These are phyloP conservation scores for Diaporthe eres DNA, from an alignment of 2,329 filamentous ascomycete genomes.

Conservation along the genomic window DNA sequence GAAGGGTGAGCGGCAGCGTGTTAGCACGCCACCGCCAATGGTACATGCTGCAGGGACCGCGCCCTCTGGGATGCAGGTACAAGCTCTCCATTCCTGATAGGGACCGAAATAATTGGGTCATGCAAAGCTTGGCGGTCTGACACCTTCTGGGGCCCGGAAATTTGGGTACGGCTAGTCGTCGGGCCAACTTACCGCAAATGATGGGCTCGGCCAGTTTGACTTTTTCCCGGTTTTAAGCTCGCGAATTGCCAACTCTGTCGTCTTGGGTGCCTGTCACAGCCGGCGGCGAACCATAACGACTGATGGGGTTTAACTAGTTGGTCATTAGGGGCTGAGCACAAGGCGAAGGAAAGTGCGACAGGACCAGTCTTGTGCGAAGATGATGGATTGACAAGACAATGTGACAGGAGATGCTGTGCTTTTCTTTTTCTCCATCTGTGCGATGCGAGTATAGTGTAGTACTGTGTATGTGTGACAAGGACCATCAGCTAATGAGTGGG, in stretches of 20 bases:
- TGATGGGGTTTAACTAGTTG: not conserved
- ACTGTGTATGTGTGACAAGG: conserved; percentile 8
- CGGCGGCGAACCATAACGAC: not conserved
- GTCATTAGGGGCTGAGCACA: not conserved
- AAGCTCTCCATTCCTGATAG: conserved; percentile 21
- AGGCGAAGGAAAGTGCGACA: not conserved
- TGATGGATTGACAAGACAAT: conserved; percentile 10
- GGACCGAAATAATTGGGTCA: conserved; percentile 24
- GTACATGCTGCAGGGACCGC: conserved; percentile 31
- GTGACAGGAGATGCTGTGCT: conserved; percentile 8
- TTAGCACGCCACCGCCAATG: conserved; percentile 21
- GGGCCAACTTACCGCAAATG: conserved; percentile 18
- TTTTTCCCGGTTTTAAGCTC: conserved; percentile 32
- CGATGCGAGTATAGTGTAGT: not conserved
- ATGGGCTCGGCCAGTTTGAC: conserved; percentile 19
- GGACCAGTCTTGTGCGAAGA: not conserved
- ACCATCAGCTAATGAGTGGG: conserved; percentile 15
- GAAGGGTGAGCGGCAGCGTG: conserved; percentile 9
- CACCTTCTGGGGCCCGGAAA: conserved; percentile 25
- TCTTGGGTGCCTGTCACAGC: not conserved
- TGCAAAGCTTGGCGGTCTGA: conserved; percentile 30
- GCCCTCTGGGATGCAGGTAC: conserved; percentile 20
- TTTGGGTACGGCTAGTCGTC: conserved; percentile 29
- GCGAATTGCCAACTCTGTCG: conserved; percentile 18
- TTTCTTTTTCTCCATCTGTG: not conserved